phyloP scores from a whole-genome alignment of 164 flowering plant species.

The Buxus sempervirens region DNA sequence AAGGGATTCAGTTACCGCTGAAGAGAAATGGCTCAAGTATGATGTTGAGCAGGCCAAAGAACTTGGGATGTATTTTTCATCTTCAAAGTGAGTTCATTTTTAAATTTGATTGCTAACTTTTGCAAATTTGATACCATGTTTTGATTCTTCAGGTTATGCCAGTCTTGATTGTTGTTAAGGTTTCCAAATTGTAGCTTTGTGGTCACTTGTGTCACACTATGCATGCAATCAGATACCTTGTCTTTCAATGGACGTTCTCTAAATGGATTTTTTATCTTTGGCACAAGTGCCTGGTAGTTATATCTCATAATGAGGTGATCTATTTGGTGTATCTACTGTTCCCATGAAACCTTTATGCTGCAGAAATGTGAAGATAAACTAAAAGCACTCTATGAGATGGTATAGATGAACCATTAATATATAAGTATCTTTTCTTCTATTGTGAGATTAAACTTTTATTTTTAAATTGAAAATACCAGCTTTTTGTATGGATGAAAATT shows the following conservation, averaged over 20 bases:
- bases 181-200: neutral
- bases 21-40: slow-evolving; percentile 38
- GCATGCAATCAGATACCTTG: neutral
- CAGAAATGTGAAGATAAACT: no score
- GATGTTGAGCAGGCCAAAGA: slow-evolving; percentile 22
- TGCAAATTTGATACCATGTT: neutral
- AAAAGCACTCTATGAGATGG: no score
- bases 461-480: no score
- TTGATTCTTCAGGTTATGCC: neutral
- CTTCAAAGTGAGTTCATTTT: slow-evolving; percentile 25
- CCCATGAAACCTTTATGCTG: no score
- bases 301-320: no score
- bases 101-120: neutral
- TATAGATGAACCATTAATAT: no score
- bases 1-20: slow-evolving; percentile 17
- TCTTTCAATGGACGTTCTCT: neutral
- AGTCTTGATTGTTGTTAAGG: neutral
- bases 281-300: no score
- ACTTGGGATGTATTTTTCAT: slow-evolving; percentile 27
- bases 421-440: no score
- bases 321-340: no score
- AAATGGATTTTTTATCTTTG: no score
- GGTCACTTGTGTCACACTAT: neutral
- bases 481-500: no score
- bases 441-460: no score